Evolutionary conservation across 2,329 filamentous ascomycete species (phyloP), one percentile per base, ranked within the genome.

Genomic region (Grosmannia serpens): DNA sequence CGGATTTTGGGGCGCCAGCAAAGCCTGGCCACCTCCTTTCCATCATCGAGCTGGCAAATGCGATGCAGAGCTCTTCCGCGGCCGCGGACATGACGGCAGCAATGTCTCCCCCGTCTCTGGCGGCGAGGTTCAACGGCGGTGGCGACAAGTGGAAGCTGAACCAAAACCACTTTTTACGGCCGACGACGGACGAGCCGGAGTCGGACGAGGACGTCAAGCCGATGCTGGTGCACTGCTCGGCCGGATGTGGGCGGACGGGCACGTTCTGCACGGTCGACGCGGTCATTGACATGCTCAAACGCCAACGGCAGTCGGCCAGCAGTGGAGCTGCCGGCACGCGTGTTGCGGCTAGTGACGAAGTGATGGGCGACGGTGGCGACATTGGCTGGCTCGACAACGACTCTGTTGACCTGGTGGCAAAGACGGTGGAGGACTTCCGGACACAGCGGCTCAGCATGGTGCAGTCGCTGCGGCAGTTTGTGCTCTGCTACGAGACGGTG

Each of bases 241-340:
- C 94, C 4, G 94, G 94, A 0, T 99, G 94, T 72, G 94, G 94
- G 0, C 87, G 94, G 17, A 99, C 94, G 0, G 94, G 94, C 4
- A 92, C 94, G 0, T 99, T 97, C 68, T 97, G 94, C 70, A 95
- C 94, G 0, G 91, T 97, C 20, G 94, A 97, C 70, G 92, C 87
- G 46, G 94, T 97, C 10, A 86, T 97, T 59, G 91, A 96, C 71
- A 95, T 96, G 88, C 75, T 99, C 61, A 96, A 96, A 74, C 84
- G 89, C n/a, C 91, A 96, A 71, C 81, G 54, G 17, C 61, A 58
- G 41, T 50, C 20, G 27, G 50, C 50, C 41, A 10, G n/a, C 41
- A 4, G 7, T 22, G 41, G 41, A n/a, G n/a, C n/a, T n/a, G n/a
- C n/a, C n/a, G n/a, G n/a, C n/a, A n/a, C n/a, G n/a, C n/a, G n/a